phyloP scores from a whole-genome alignment of 1,284 basidiomycete species.

The Sanghuangporus sanghuang region DNA sequence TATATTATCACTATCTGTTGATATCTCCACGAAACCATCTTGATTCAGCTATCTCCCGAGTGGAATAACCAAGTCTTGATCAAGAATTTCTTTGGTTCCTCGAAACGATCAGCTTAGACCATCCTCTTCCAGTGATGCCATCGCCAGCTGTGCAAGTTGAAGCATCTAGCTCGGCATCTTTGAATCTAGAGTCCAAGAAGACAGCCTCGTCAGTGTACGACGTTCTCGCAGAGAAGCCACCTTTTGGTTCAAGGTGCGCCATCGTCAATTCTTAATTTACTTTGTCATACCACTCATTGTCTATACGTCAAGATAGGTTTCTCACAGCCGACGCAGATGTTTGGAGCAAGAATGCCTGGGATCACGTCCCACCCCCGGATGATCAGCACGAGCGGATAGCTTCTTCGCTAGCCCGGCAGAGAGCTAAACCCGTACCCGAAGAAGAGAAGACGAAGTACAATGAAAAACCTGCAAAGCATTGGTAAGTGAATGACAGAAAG shows the following conservation, averaged over 20 bases:
- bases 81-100: background rate
- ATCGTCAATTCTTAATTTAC: background rate
- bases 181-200: conserved; percentile 21
- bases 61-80: background rate
- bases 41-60: background rate
- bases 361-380: conserved; percentile 80
- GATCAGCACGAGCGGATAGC: conserved; percentile 70
- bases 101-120: background rate
- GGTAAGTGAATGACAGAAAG: conserved; percentile 35
- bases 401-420: conserved; percentile 65
- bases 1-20: background rate
- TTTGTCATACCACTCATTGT: conserved; percentile 13
- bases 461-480: conserved; percentile 66
- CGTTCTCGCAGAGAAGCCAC: conserved; percentile 49
- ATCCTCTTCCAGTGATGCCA: background rate
- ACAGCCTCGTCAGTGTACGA: conserved; percentile 62
- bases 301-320: conserved; percentile 38
- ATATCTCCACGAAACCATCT: background rate
- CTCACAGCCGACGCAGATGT: conserved; percentile 58
- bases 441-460: conserved; percentile 68
- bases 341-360: conserved; percentile 81
- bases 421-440: conserved; percentile 60
- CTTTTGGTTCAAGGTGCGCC: conserved; percentile 63
- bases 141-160: background rate
- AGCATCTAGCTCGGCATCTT: background rate